Percentiles rank a stretch among this genome's conserved stretches.
These are phyloP conservation scores for Ceratocystis huliohia DNA, from an alignment of 2,329 filamentous ascomycete species.

Conservation along the genomic window DNA sequence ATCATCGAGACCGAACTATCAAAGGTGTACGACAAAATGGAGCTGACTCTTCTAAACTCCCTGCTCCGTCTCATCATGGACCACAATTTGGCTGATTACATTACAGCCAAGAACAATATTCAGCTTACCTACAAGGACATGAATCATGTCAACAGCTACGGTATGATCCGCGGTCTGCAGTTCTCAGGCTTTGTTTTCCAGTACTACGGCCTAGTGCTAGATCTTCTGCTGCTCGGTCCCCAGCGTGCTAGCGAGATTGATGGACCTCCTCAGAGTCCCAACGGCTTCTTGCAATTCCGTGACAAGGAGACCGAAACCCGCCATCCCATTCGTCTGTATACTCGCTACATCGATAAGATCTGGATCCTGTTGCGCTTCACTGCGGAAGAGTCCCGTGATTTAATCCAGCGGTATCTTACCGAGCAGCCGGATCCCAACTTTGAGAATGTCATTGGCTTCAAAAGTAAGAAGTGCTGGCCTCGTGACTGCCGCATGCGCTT, in stretches of 20 bases:
- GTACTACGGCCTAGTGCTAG: slow-evolving; percentile 91
- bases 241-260: slow-evolving; percentile 97
- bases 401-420: slow-evolving; percentile 94
- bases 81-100: slow-evolving; percentile 97
- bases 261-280: slow-evolving; percentile 81
- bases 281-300: slow-evolving; percentile 95
- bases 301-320: slow-evolving; percentile 83
- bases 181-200: slow-evolving; percentile 99
- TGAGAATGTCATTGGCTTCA: slow-evolving; percentile 97
- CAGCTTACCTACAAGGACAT: slow-evolving; percentile 99
- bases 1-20: slow-evolving; percentile 97
- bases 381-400: slow-evolving; percentile 84
- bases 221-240: slow-evolving; percentile 79
- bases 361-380: slow-evolving; percentile 95
- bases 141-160: slow-evolving; percentile 98
- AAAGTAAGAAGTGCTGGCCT: slow-evolving; percentile 99
- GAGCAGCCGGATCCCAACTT: slow-evolving; percentile 98
- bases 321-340: slow-evolving; percentile 96
- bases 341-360: slow-evolving; percentile 92
- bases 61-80: slow-evolving; percentile 95
- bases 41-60: slow-evolving; percentile 87
- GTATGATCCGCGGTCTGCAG: slow-evolving; percentile 93
- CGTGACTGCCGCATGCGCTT: slow-evolving; percentile 93
- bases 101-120: slow-evolving; percentile 98
- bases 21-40: slow-evolving; percentile 99